Evolutionary conservation across 805 yeast genomes (phyloP), one percentile per base, ranked within the genome.

Genomic region (Barnettozyma populi): DNA sequence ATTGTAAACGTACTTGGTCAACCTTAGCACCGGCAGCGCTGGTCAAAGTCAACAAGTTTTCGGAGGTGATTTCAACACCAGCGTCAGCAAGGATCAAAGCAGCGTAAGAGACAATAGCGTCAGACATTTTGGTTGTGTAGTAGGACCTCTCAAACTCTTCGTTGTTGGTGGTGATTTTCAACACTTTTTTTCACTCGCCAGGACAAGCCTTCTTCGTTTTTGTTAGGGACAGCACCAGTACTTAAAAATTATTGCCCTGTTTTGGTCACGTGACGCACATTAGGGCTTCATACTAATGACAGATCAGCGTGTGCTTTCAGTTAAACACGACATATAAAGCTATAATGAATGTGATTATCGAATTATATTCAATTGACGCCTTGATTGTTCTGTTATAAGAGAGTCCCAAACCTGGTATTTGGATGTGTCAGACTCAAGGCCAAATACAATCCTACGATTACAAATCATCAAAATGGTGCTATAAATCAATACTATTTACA

Each of bases 11-110:
- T 58, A 64, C 68, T 57, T 70, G 67, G 65, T 86, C 94, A 68
- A 84, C 79, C 61, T 79, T 73, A 68, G 88, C 84, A 69, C 85
- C 83, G 60, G 95, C 94, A 65, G 88, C 86, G 56, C 74, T 63
- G 70, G 86, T 75, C 72, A 86, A 73, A 66, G 87, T 75, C 67
- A 77, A 67, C 68, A 86, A 79, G 79, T 85, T 85, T 70, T 83
- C 90, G 63, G 90, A 61, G 54, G 96, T 80, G 82, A 94, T 81
- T 75, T 90, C 97, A 69, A 89, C 77, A 68, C 89, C 97, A 68
- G 97, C 88, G 71, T 92, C 99, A 62, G 97, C 96, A 75, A 92
- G 82, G 78, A 92, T 90, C 75, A 92, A 84, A 70, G 98, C 96
- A 73, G 99, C 98, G 86, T 89, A 90, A 65, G 97, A 86, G 70